Evolutionary conservation across 2,329 filamentous ascomycete genomes (phyloP).

Genomic region (Raffaelea arxii): DNA sequence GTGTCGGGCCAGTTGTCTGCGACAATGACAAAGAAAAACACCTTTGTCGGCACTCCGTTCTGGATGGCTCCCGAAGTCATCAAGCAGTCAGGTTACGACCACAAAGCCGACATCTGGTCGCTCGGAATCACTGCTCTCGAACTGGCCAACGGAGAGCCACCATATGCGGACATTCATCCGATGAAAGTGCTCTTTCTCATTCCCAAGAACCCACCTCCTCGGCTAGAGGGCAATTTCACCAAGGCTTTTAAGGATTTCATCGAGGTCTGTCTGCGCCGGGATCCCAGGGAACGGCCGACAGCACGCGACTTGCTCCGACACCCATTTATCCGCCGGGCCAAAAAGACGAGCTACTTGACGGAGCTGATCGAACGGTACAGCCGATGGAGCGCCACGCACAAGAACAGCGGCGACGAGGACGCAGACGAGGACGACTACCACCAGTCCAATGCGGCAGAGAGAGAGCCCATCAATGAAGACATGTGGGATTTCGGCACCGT

Average conservation of each 20-base stretch:
- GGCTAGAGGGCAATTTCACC: constrained; percentile 71
- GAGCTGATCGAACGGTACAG: constrained; percentile 88
- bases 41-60: constrained; percentile 94
- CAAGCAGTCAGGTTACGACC: constrained; percentile 95
- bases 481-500: constrained; percentile 99
- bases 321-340: constrained; percentile 81
- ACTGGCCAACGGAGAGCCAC: constrained; percentile 82
- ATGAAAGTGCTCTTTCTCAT: constrained; percentile 98
- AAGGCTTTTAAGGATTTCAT: constrained; percentile 79
- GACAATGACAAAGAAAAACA: constrained; percentile 99
- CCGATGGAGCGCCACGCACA: constrained; percentile 76
- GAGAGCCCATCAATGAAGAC: constrained; percentile 61
- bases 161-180: constrained; percentile 91
- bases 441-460: constrained; percentile 37
- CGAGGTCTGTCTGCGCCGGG: constrained; percentile 74
- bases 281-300: constrained; percentile 79
- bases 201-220: constrained; percentile 83
- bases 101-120: constrained; percentile 97
- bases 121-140: constrained; percentile 90
- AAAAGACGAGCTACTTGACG: constrained; percentile 92
- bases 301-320: constrained; percentile 83
- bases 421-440: constrained; percentile 59
- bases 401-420: constrained; percentile 36
- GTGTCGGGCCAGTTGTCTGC: constrained; percentile 93
- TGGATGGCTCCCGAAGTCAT: constrained; percentile 99